A percentile compares a stretch with the other conserved stretches of the same genome.
phyloP scores from a whole-genome alignment of 2,329 filamentous ascomycete genomes.

The Fusarium gaditjirri region DNA sequence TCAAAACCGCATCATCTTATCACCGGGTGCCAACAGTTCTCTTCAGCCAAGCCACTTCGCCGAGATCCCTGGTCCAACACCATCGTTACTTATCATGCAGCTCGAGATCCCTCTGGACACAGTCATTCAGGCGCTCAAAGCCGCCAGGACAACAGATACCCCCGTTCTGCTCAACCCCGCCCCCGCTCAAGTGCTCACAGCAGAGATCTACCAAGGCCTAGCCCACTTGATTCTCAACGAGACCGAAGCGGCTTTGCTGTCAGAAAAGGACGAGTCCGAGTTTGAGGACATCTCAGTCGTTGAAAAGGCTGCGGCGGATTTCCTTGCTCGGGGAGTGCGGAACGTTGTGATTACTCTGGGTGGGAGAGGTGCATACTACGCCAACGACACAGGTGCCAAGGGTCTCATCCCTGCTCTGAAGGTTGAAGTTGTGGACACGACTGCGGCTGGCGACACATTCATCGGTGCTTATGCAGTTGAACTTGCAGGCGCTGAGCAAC shows the following conservation, averaged over 20 bases:
- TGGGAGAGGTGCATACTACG: constrained; percentile 77
- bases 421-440: constrained; percentile 87
- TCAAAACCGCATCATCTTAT: constrained; percentile 82
- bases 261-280: constrained; percentile 61
- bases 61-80: constrained; percentile 50
- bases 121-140: constrained; percentile 68
- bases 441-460: constrained; percentile 93
- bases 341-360: constrained; percentile 89
- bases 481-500: neutral
- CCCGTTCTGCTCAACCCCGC: constrained; percentile 87
- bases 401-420: constrained; percentile 71
- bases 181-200: constrained; percentile 75
- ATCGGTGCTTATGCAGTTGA: constrained; percentile 81
- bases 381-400: constrained; percentile 54
- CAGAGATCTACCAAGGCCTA: constrained; percentile 72
- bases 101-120: constrained; percentile 77
- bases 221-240: constrained; percentile 90
- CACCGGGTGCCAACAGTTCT: constrained; percentile 74
- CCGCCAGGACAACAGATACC: constrained; percentile 59
- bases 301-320: constrained; percentile 62
- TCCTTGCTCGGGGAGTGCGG: constrained; percentile 75
- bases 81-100: constrained; percentile 78
- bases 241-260: constrained; percentile 83
- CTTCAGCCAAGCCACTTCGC: constrained; percentile 53
- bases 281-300: constrained; percentile 59